phyloP scores from a whole-genome alignment of 2,329 filamentous ascomycete species.

The Xylaria sp. region DNA sequence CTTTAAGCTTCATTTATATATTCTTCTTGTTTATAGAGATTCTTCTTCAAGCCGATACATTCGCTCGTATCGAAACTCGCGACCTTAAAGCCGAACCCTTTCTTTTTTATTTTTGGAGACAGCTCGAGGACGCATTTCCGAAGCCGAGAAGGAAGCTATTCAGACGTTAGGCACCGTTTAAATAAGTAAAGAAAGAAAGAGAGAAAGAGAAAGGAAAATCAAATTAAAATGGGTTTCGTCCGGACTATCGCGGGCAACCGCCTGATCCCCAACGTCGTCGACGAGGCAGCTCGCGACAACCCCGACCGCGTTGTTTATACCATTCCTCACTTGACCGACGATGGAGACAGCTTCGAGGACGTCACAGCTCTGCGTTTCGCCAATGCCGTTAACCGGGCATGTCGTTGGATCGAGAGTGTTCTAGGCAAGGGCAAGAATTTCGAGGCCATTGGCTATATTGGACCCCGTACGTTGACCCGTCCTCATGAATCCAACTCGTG shows the following conservation, averaged over 20 bases:
- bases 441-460: conserved; percentile 42
- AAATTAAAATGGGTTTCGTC: conserved; percentile 34
- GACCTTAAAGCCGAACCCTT: neutral
- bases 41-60: conserved; percentile 27
- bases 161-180: neutral
- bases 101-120: conserved; percentile 3
- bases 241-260: conserved; percentile 38
- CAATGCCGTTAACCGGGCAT: conserved; percentile 42
- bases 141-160: conserved; percentile 12
- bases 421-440: conserved; percentile 40
- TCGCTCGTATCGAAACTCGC: conserved; percentile 28
- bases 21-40: conserved; percentile 25
- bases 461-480: conserved; percentile 37
- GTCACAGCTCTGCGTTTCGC: conserved; percentile 42
- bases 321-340: conserved; percentile 41
- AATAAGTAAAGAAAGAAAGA: conserved; percentile 6
- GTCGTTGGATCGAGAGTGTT: conserved; percentile 41
- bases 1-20: conserved; percentile 32
- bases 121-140: conserved; percentile 4
- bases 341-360: conserved; percentile 42
- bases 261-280: conserved; percentile 43
- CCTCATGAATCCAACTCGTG: neutral
- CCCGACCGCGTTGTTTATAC: conserved; percentile 43
- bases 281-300: conserved; percentile 40
- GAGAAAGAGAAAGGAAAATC: neutral